Evolutionary conservation across 1,139 yeast genomes (phyloP), one percentile per base, ranked within the genome.

Genomic region (Yamadazyma aaseri): DNA sequence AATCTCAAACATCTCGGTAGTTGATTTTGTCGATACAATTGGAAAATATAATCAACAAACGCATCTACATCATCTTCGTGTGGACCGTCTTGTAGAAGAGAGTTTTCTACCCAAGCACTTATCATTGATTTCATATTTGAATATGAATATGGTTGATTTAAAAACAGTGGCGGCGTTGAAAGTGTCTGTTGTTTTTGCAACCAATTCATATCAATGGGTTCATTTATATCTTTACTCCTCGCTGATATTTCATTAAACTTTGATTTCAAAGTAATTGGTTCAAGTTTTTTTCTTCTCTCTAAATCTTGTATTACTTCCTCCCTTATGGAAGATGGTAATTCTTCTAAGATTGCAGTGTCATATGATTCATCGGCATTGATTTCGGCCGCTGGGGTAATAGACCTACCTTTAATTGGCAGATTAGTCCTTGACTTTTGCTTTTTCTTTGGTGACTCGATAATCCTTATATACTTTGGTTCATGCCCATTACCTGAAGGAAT

Each of bases 81-180:
- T 0, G 90, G 89, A 0, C 85, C 84, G 20, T 59, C 60, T 20
- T 58, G 63, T n/a, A 54, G 43, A 4, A 68, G 37, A 0, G 81
- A 66, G 29, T 58, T 55, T 4, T 41, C 41, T 0, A 81, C 60
- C 90, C 90, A 82, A 1, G 58, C 53, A 3, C 54, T 49, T 3
- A 81, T 35, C 35, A 67, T 50, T 1, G 37, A 24, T 22, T 61
- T 57, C 26, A 80, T 55, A 3, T 69, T 68, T 8, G 50, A 48
- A 12, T 60, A 58, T 2, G 63, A 48, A 1, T 50, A 39, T 5
- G 42, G 35, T 5, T 60, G 58, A 36, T 65, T 70, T 42, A 74
- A 66, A 36, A 58, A 58, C 6, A 49, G 36, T 2, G 76, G 75
- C 2, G 51, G 34, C 31, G 44, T 31, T 14, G 26, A 32, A 7